Evolutionary conservation across 768 basidiomycete genomes (phyloP).

Genomic region (Chalciporus piperatus): DNA sequence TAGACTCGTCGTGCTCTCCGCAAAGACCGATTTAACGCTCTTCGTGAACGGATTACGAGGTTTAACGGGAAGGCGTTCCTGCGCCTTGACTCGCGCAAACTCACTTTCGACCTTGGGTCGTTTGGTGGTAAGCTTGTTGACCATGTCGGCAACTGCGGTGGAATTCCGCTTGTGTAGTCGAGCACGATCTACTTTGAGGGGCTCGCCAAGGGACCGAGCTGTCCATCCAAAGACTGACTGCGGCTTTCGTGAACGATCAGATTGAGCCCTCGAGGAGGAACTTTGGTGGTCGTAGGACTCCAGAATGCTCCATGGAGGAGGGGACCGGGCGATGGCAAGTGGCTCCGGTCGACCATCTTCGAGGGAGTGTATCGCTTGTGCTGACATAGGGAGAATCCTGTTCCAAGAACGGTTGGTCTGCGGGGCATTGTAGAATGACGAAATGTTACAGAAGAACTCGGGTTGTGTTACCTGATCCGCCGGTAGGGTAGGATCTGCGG

Average conservation of each 20-base stretch:
- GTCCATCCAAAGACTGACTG: not conserved
- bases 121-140: conserved; percentile 20
- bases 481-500: not conserved
- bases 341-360: conserved; percentile 15
- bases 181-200: conserved; percentile 19
- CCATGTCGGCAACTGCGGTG: conserved; percentile 18
- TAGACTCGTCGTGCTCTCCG: conserved; percentile 1
- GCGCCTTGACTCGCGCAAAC: conserved; percentile 16
- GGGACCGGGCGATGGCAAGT: conserved; percentile 26
- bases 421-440: conserved; percentile 20
- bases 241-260: not conserved
- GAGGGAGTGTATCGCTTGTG: conserved; percentile 17
- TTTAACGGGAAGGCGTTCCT: not conserved
- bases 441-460: conserved; percentile 3
- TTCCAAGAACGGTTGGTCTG: not conserved
- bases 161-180: conserved; percentile 27
- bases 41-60: conserved; percentile 24
- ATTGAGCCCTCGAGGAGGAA: not conserved
- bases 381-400: conserved; percentile 17
- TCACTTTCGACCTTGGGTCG: conserved; percentile 21
- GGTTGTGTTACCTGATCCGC: not conserved
- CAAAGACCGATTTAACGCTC: conserved; percentile 17
- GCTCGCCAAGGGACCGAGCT: conserved; percentile 4
- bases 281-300: not conserved
- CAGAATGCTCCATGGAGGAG: conserved; percentile 25